Percentiles rank a stretch among this genome's conserved stretches.
Conservation (phyloP, 1,284 basidiomycete species). For the Ganoderma resinaceum region DNA sequence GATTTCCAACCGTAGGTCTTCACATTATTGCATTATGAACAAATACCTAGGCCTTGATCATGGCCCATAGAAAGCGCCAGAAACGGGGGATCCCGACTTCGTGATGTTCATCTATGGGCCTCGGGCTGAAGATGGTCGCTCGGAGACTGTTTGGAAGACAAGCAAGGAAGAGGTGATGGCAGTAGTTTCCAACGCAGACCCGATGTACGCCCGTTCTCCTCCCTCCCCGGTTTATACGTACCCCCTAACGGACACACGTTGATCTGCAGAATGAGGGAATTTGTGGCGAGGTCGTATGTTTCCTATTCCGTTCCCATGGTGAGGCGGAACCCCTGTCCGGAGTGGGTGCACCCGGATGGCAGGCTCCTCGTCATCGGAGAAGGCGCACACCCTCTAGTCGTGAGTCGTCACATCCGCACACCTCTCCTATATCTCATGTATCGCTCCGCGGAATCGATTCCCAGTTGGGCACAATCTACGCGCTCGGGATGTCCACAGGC, state of each 20-base stretch:
- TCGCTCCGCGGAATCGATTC: background rate
- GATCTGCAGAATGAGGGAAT: slow-evolving; percentile 20
- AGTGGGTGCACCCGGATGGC: slow-evolving; percentile 38
- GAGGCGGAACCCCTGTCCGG: slow-evolving; percentile 30
- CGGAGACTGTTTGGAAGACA: background rate
- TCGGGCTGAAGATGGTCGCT: background rate
- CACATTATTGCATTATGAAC: background rate
- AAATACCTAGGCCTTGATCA: slow-evolving; percentile 1
- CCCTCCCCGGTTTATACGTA: background rate
- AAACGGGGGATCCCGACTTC: slow-evolving; percentile 18
- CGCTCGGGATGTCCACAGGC: slow-evolving; percentile 59
- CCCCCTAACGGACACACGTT: background rate
- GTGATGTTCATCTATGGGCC: slow-evolving; percentile 17
- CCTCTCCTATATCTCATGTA: background rate
- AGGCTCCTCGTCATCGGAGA: slow-evolving; percentile 39
- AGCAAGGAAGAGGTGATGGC: background rate
- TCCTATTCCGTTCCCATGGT: slow-evolving; percentile 22
- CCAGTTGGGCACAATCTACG: slow-evolving; percentile 61
- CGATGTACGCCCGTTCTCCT: slow-evolving; percentile 15
- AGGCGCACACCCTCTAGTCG: slow-evolving; percentile 59
- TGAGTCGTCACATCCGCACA: slow-evolving; percentile 37
- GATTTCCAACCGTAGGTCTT: slow-evolving; percentile 28
- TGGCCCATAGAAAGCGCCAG: slow-evolving; percentile 1
- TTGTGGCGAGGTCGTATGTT: slow-evolving; percentile 17
- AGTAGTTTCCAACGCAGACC: slow-evolving; percentile 19